Evolutionary conservation across 2,329 filamentous ascomycete genomes (phyloP), one percentile per base, ranked within the genome.

Genomic region (Colletotrichum siamense): DNA sequence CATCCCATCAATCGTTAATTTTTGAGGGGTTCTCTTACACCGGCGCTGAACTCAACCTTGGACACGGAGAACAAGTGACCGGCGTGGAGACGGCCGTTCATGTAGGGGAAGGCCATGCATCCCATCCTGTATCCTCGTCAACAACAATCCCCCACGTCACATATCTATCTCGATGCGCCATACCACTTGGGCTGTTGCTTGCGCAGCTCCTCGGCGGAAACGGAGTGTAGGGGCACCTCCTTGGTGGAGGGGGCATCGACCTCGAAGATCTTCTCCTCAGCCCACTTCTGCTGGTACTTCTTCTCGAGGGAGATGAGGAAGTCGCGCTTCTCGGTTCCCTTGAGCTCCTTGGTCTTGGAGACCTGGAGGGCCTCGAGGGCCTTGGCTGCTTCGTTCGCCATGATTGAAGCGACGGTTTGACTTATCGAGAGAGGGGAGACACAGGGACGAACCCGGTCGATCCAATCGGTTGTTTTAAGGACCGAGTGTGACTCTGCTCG

Each of bases 31-130:
- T 63, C 39, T 69, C 70, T 73, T 83, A 95, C 96, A 59, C 96
- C 95, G 28, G 94, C 92, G 74, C 93, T 94, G 85, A 99, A 99
- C 86, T 99, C 97, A 81, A 98, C 93, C 87, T 99, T 99, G 82
- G 92, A 95, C 77, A 95, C 93, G 26, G 96, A 97, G 86, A 99
- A 99, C 80, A 93, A 94, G 88, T 99, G 97, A 26, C 97, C 97
- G 36, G 95, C 95, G 83, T 99, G 96, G 30, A 98, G 90, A 76
- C 92, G 94, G 78, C 95, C 95, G 86, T 98, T 98, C 94, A 96
- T 95, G 85, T 95, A 96, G 15, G 86, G 86, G 69, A 86, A 88
- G 15, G 86, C 85, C 83, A 87, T 87, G 68, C 82, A 84, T 71
- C 77, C 71, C 75, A 75, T 77, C 75, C 75, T 77, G 8, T 67